Conservation (phyloP, 129 eudicot species). For the Ambrosia artemisiifolia region DNA sequence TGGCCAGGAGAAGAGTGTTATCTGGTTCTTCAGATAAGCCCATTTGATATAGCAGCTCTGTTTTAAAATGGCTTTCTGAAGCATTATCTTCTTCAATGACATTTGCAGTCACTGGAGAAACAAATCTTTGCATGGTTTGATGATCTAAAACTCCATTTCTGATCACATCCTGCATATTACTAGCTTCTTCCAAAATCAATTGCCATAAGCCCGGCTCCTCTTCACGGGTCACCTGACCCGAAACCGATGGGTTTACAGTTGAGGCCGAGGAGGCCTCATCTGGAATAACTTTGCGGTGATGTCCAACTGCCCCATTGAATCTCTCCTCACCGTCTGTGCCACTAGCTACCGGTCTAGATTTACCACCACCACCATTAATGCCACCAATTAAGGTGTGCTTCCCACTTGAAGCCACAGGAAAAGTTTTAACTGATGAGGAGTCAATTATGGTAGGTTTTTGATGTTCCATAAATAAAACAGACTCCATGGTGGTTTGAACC, state of each 20-base stretch:
- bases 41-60: slow-evolving; percentile 63
- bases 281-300: slow-evolving; percentile 35
- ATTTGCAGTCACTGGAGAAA: slow-evolving; percentile 64
- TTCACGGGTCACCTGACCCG: slow-evolving; percentile 40
- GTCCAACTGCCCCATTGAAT: slow-evolving; percentile 31
- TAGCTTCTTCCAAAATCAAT: slow-evolving; percentile 58
- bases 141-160: slow-evolving; percentile 54
- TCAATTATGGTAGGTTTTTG: slow-evolving; percentile 29
- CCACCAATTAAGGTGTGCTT: slow-evolving; percentile 62
- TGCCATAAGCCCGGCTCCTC: slow-evolving; percentile 67
- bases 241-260: slow-evolving; percentile 39
- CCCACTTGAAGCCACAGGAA: slow-evolving; percentile 38
- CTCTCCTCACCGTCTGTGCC: slow-evolving; percentile 76
- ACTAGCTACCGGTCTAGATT: slow-evolving; percentile 46
- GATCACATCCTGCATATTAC: slow-evolving; percentile 45
- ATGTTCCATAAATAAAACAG: slow-evolving; percentile 18
- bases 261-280: slow-evolving; percentile 39
- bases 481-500: slow-evolving; percentile 34
- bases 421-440: slow-evolving; percentile 43
- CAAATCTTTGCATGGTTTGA: slow-evolving; percentile 53
- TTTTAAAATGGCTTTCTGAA: slow-evolving; percentile 44
- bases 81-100: slow-evolving; percentile 44
- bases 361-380: slow-evolving; percentile 71
- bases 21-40: slow-evolving; percentile 66
- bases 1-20: slow-evolving; percentile 70